Evolutionary conservation across 2,329 filamentous ascomycete species (phyloP).

Genomic region (Cryoendolithus antarcticus): DNA sequence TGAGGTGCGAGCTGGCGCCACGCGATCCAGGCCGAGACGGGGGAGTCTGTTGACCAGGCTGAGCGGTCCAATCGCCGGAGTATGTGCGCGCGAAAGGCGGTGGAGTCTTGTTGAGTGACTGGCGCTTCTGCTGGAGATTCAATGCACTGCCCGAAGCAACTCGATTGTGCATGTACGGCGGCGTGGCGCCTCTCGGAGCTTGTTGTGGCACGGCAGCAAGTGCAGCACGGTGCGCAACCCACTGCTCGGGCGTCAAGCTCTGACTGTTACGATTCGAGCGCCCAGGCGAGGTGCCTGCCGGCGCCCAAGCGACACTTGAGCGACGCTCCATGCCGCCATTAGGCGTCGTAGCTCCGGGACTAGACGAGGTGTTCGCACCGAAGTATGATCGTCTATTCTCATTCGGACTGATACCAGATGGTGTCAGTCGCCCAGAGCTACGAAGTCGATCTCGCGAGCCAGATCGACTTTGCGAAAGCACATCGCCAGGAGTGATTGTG

Average conservation of each 20-base stretch:
- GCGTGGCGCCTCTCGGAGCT: slow-evolving; percentile 21
- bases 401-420: slow-evolving; percentile 11
- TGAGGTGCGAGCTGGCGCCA: slow-evolving; percentile 16
- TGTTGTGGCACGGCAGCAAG: slow-evolving; percentile 41
- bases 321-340: slow-evolving; percentile 23
- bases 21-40: slow-evolving; percentile 21
- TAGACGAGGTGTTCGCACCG: slow-evolving; percentile 15
- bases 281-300: slow-evolving; percentile 45
- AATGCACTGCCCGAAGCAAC: slow-evolving; percentile 11
- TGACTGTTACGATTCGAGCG: slow-evolving; percentile 37
- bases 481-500: slow-evolving; percentile 31
- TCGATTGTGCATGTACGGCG: slow-evolving; percentile 14
- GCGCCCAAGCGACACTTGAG: slow-evolving; percentile 68
- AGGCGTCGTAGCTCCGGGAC: slow-evolving; percentile 31
- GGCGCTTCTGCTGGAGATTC: slow-evolving; percentile 10
- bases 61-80: slow-evolving; percentile 34
- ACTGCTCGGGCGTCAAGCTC: slow-evolving; percentile 63
- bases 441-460: slow-evolving; percentile 12
- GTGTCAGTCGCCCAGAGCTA: slow-evolving; percentile 6
- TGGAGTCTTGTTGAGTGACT: slow-evolving; percentile 23
- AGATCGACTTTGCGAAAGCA: slow-evolving; percentile 12
- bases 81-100: slow-evolving; percentile 31
- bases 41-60: slow-evolving; percentile 12
- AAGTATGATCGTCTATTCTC: slow-evolving; percentile 23
- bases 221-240: slow-evolving; percentile 64